Evolutionary conservation across 1,139 yeast genomes (phyloP), one percentile per base, ranked within the genome.

Genomic region (Suhomyces coccinellae): DNA sequence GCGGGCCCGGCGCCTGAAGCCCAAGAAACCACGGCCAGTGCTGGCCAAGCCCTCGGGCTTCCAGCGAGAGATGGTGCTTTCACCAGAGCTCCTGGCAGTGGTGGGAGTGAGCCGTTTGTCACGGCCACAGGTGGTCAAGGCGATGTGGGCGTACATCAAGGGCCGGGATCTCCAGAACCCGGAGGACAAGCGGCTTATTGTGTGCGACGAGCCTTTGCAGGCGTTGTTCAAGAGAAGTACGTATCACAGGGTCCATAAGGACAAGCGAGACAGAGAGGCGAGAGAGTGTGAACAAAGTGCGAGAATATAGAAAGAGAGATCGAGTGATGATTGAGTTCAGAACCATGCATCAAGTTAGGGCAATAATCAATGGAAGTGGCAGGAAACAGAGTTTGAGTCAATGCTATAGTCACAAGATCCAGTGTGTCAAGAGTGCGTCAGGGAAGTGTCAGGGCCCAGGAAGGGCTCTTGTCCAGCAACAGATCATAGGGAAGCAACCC

Each of bases 71-170:
- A 61, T 71, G 65, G 62, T 62, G 6, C 61, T 85, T 29, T 80
- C 87, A 17, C 71, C 75, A 4, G 77, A 75, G 38, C 70, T 87
- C 33, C 69, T 73, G 35, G 68, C 58, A 4, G 62, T 87, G 8
- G 54, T 71, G 9, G 80, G 71, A 0, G 63, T 56, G n/a, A 62
- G 61, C 5, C 57, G 64, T 45, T 59, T 77, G 44, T 76, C 88
- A 2, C 68, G 96, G 53, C 85, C 95, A 0, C 85, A 84, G 57
- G 83, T 85, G 24, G 91, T 86, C 28, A 85, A 86, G 54, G 67
- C 66, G 39, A 66, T 87, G 16, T 88, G 96, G 96, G 78, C 72
- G 11, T 82, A 88, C 60, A 86, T 88, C 52, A 85, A 83, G 57
- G 76, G 63, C 17, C 61, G 84, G 48, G 64, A 80, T 40, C 66